Evolutionary conservation across 2,329 filamentous ascomycete species (phyloP), one percentile per base, ranked within the genome.

Genomic region (Pyricularia sp.): DNA sequence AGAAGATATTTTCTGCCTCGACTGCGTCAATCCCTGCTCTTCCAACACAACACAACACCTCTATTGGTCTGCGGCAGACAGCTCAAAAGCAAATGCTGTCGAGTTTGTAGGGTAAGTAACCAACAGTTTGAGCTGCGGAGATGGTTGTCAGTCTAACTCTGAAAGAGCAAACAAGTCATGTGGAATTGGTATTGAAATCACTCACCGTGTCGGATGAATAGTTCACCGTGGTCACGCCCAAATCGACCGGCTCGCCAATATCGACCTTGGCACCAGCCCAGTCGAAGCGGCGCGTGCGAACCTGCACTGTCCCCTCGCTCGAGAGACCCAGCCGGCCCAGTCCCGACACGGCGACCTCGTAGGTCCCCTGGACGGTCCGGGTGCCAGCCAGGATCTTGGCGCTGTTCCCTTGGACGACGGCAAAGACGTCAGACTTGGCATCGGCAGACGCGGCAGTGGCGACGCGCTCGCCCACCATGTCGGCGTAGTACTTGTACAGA

Each of bases 401-500:
- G 42, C 2, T 5, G 20, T 17, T 10, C 4, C 42, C 42, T 4
- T 50, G 17, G 42, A 50, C 42, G 42, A 50, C 42, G 42, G 42
- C 42, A 50, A 50, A 70, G 11, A 68, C 69, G 14, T 70, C 69
- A 25, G 65, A 65, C 11, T 59, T 26, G 11, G 30, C 36, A 61
- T 70, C 67, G 28, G 64, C 55, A 2, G 69, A 69, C 23, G 63
- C 64, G 25, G 28, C 7, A 0, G 69, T 70, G 26, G 42, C 55
- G 4, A 61, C 64, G 28, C 69, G 69, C 7, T 23, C 12, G 28
- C 69, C 69, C 7, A 25, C 36, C 69, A 70, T 70, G 11, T 65
- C 65, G 2, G 68, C 68, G 20, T 67, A 61, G 68, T 72, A 70
- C 42, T 30, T 63, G 69, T 55, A 65, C 20, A 25, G 33, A 42